A percentile compares a stretch with the other conserved stretches of the same genome.
phyloP scores from a whole-genome alignment of 202 grass and related monocot species.

The Setaria italica region DNA sequence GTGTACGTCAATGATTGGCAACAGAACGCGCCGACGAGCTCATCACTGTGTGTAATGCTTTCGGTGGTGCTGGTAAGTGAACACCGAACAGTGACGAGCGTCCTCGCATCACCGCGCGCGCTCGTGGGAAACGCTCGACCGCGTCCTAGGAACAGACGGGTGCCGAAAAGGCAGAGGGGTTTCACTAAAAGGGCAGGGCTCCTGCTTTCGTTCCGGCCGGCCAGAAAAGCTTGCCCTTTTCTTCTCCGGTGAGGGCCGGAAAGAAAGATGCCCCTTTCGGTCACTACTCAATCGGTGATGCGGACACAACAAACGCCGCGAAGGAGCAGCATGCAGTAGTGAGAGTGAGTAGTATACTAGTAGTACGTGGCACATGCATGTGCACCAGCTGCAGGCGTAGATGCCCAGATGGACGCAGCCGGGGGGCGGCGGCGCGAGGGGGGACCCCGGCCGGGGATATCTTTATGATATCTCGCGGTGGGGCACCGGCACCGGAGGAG shows the following conservation, averaged over 20 bases:
- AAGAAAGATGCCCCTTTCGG: not conserved
- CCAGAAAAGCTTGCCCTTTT: not conserved
- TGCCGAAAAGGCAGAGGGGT: not conserved
- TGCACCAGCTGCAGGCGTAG: not conserved
- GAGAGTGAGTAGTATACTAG: too few species aligned
- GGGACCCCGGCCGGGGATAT: not conserved
- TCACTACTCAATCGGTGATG: not conserved
- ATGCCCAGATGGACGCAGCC: constrained; percentile 11
- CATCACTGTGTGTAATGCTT: not conserved
- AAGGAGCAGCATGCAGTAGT: not conserved
- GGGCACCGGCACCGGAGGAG: not conserved
- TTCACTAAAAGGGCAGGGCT: not conserved
- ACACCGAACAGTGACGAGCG: not conserved
- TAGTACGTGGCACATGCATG: constrained; percentile 31
- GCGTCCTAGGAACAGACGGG: not conserved
- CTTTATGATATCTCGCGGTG: not conserved
- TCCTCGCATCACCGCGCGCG: not conserved
- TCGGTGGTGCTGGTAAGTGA: not conserved
- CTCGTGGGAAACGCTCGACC: not conserved
- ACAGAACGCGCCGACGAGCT: not conserved
- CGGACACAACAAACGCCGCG: constrained; percentile 4
- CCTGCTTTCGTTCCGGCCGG: not conserved
- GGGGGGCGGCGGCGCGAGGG: constrained; percentile 6
- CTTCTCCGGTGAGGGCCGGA: not conserved
- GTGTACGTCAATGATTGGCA: not conserved